Conservation (phyloP, 75 land plant genomes). For the Selaginella moellendorffii region DNA sequence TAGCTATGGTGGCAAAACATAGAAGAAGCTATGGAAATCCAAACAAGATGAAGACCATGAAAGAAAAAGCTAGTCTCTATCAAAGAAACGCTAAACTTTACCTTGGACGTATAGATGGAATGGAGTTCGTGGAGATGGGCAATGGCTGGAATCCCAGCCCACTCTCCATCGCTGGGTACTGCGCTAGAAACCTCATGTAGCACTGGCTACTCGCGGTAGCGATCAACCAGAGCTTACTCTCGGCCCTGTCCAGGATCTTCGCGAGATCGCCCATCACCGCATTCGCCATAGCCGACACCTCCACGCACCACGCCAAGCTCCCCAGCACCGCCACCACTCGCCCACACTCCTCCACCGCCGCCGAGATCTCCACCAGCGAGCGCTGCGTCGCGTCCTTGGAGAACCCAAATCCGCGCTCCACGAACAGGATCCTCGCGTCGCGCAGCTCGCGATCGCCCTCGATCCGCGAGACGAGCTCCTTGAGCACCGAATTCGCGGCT, state of each 20-base stretch:
- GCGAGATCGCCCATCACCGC: background rate
- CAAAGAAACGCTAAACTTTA: no score
- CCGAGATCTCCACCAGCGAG: background rate
- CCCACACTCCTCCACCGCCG: background rate
- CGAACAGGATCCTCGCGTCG: background rate
- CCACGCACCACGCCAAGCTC: background rate
- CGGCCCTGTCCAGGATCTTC: background rate
- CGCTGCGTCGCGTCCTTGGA: background rate
- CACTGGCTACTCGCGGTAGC: background rate
- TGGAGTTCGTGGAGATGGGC: background rate
- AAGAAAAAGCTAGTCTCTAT: no score
- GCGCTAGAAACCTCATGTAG: background rate
- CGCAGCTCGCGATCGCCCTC: background rate
- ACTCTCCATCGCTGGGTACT: background rate
- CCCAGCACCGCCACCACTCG: background rate
- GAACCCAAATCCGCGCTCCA: background rate
- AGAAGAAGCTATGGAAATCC: no score
- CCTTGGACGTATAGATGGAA: background rate
- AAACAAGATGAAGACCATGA: no score
- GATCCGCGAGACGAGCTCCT: background rate
- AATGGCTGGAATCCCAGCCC: background rate
- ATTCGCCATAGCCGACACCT: background rate
- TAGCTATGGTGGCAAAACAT: no score
- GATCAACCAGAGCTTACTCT: background rate
- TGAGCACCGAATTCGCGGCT: background rate